Evolutionary conservation across 2,329 filamentous ascomycete genomes (phyloP).

Genomic region (Fusarium setosum): DNA sequence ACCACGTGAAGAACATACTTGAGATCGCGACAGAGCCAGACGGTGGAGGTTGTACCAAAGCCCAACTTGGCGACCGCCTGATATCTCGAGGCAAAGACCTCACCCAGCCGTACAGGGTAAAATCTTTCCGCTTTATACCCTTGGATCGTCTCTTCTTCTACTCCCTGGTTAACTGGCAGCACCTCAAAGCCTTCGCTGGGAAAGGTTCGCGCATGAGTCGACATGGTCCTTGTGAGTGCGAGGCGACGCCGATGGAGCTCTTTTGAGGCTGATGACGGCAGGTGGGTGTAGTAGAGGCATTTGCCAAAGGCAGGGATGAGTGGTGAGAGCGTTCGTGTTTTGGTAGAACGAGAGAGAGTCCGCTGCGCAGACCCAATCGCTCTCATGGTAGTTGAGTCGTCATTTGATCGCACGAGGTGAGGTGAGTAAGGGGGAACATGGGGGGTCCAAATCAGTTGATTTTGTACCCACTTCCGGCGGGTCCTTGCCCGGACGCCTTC

Average conservation of each 20-base stretch:
- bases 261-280: background rate
- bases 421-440: background rate
- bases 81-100: background rate
- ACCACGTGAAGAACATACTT: background rate
- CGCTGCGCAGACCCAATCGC: background rate
- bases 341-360: background rate
- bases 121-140: background rate
- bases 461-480: background rate
- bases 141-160: background rate
- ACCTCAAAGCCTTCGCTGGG: background rate
- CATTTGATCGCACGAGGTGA: no score
- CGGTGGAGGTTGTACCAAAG: background rate
- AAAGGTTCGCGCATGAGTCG: background rate
- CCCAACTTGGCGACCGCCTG: background rate
- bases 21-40: background rate
- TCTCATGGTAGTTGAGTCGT: background rate
- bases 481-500: background rate
- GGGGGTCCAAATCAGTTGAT: background rate
- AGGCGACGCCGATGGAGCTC: background rate
- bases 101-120: background rate
- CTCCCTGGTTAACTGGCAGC: background rate
- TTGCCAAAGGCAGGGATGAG: background rate
- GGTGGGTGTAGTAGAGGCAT: background rate
- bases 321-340: background rate
- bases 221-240: background rate